Evolutionary conservation across 495 filamentous ascomycete species (phyloP).

Genomic region (Penicillium coprophilum): DNA sequence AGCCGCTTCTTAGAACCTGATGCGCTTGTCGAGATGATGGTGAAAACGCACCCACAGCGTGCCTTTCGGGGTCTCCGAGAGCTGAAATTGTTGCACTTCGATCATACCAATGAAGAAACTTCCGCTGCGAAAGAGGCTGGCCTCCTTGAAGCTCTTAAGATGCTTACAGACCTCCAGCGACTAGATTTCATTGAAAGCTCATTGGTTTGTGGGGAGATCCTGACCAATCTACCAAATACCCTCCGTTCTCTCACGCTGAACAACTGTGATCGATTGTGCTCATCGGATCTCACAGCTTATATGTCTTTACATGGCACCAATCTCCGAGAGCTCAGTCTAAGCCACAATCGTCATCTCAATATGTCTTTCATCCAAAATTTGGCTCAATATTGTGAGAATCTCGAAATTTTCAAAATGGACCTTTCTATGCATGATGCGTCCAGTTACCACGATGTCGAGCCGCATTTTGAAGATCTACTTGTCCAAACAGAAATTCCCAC

Average conservation of each 20-base stretch:
- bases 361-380: conserved; percentile 67
- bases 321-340: conserved; percentile 63
- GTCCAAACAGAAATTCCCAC: conserved; percentile 58
- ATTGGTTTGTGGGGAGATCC: conserved; percentile 57
- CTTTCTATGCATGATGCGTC: conserved; percentile 63
- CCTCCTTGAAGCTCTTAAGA: conserved; percentile 56
- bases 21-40: conserved; percentile 51
- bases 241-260: conserved; percentile 66
- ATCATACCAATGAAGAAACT: conserved; percentile 16
- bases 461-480: conserved; percentile 66
- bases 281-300: conserved; percentile 57
- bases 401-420: conserved; percentile 71
- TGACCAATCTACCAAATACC: conserved; percentile 60
- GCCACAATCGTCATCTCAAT: conserved; percentile 75
- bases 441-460: conserved; percentile 65
- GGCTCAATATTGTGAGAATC: conserved; percentile 58
- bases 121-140: conserved; percentile 40
- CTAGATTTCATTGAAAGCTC: conserved; percentile 68
- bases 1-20: conserved; percentile 55
- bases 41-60: conserved; percentile 52
- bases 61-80: conserved; percentile 60
- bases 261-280: conserved; percentile 69
- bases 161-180: conserved; percentile 59
- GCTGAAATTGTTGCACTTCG: conserved; percentile 63
- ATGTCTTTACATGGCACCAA: conserved; percentile 60